phyloP scores from a whole-genome alignment of 108 stramenopile species.

The Pseudonitzschia delicatissima region DNA sequence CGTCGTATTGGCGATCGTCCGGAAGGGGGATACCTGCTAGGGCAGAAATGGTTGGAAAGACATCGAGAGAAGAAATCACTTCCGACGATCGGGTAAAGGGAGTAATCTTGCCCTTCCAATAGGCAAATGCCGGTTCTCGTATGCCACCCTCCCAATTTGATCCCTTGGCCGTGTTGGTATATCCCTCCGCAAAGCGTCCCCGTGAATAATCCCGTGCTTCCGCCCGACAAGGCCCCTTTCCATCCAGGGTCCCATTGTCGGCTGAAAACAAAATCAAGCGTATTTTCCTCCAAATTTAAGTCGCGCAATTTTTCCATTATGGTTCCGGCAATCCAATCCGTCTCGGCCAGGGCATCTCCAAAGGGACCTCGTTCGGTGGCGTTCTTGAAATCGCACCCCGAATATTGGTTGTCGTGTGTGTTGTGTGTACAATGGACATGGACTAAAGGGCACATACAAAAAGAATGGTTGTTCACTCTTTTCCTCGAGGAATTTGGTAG shows the following conservation, averaged over 20 bases:
- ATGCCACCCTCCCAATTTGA: conserved; percentile 51
- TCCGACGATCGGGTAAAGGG: conserved; percentile 32
- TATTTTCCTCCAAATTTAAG: conserved; percentile 32
- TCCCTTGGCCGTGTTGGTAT: conserved; percentile 44
- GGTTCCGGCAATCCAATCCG: conserved; percentile 45
- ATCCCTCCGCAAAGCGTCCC: conserved; percentile 32
- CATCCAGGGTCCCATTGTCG: conserved; percentile 42
- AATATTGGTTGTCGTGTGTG: conserved; percentile 29
- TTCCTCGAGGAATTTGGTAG: conserved; percentile 22
- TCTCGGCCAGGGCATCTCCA: conserved; percentile 49
- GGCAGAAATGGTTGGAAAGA: conserved; percentile 44
- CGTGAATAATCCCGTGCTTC: conserved; percentile 36
- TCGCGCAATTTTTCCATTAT: conserved; percentile 24
- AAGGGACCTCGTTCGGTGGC: conserved; percentile 37
- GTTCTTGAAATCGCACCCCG: conserved; percentile 21
- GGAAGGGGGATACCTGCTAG: conserved; percentile 42
- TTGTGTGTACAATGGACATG: conserved; percentile 41
- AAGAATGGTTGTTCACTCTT: too few relatives aligned
- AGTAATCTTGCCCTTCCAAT: conserved; percentile 41
- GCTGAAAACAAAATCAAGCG: conserved; percentile 39
- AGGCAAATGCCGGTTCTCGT: conserved; percentile 41
- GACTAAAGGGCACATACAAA: conserved; percentile 47
- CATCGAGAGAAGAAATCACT: conserved; percentile 38
- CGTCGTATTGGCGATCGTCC: conserved; percentile 32
- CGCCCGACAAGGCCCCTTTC: conserved; percentile 18